Conservation (phyloP, 2,329 filamentous ascomycete species). For the Cordyceps militaris region DNA sequence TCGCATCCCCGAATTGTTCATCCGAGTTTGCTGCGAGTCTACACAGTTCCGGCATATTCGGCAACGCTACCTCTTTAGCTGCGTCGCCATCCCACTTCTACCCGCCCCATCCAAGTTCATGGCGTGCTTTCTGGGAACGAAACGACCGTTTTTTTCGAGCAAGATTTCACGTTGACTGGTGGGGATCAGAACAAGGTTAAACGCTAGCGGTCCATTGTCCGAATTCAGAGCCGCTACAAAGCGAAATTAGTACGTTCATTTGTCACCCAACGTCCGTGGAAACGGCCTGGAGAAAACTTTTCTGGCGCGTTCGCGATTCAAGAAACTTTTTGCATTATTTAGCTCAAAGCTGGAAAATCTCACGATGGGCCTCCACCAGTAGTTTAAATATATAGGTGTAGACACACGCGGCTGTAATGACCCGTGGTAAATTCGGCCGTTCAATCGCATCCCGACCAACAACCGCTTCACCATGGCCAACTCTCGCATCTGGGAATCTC, state of each 20-base stretch:
- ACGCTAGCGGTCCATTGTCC: not conserved
- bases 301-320: not conserved
- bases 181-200: not conserved
- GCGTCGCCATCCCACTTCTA: no score
- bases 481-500: conserved; percentile 32
- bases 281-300: not conserved
- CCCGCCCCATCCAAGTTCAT: no score
- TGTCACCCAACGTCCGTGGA: not conserved
- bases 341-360: not conserved
- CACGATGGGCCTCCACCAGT: not conserved
- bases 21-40: no score
- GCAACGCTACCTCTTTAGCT: no score
- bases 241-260: not conserved
- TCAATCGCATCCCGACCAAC: not conserved
- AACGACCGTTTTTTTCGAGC: no score
- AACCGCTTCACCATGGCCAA: conserved; percentile 16
- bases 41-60: no score
- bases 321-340: not conserved
- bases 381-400: not conserved
- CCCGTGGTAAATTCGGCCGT: not conserved
- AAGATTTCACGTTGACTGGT: not conserved
- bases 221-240: not conserved
- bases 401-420: not conserved
- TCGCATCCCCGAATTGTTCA: no score
- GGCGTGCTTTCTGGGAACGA: not conserved